phyloP scores from a whole-genome alignment of 768 basidiomycete genomes.

The Podaxis sp. region DNA sequence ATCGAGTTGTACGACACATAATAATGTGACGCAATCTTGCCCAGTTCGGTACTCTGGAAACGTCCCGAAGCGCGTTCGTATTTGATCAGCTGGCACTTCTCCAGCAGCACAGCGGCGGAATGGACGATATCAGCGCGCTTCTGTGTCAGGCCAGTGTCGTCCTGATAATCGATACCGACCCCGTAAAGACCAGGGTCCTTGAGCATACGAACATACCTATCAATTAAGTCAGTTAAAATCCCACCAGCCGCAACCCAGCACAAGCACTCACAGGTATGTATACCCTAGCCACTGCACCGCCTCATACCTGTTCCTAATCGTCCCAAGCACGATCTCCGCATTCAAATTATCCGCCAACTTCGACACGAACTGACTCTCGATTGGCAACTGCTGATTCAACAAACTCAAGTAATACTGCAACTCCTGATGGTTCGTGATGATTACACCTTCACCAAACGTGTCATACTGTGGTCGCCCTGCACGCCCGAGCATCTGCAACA shows the following conservation, averaged over 20 bases:
- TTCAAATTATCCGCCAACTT: conserved; percentile 95
- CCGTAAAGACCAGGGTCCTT: conserved; percentile 84
- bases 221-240: conserved; percentile 9
- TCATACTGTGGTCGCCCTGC: conserved; percentile 98
- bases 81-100: conserved; percentile 92
- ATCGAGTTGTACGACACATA: no score
- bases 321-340: conserved; percentile 91
- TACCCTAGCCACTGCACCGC: conserved; percentile 98
- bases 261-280: conserved; percentile 74
- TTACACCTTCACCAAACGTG: conserved; percentile 95
- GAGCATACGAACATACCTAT: conserved; percentile 92
- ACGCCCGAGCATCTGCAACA: conserved; percentile 97
- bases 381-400: conserved; percentile 96
- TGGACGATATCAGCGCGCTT: conserved; percentile 94
- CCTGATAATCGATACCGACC: conserved; percentile 86
- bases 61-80: conserved; percentile 86
- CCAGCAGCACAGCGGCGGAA: conserved; percentile 87
- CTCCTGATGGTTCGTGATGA: conserved; percentile 97
- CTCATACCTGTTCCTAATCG: conserved; percentile 91
- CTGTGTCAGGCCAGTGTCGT: conserved; percentile 61
- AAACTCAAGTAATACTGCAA: conserved; percentile 95
- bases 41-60: conserved; percentile 47
- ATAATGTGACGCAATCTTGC: no score
- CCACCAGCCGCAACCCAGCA: neutral
- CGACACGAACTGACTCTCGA: conserved; percentile 91